A percentile compares a stretch with the other conserved stretches of the same genome.
phyloP scores from a whole-genome alignment of 164 flowering plant genomes.

The Platanus orientalis region DNA sequence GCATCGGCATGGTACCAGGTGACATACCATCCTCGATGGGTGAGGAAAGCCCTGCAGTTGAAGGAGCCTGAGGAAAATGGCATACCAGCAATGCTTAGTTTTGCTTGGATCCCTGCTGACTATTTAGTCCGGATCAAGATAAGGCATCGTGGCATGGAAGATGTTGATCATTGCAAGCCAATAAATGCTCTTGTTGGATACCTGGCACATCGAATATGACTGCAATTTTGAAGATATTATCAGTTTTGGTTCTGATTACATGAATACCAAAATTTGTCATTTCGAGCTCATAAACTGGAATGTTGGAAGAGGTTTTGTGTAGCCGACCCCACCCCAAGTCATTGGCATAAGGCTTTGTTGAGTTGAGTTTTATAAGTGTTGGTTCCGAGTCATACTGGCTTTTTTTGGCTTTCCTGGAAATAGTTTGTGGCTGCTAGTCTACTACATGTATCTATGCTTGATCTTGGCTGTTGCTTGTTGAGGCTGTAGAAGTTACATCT shows the following conservation, averaged over 20 bases:
- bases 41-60: conserved; percentile 39
- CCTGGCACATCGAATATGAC: conserved; percentile 47
- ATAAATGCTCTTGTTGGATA: conserved; percentile 51
- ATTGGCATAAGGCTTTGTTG: no score
- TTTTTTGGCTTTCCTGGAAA: no score
- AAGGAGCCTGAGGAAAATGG: conserved; percentile 30
- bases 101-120: conserved; percentile 90
- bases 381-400: neutral
- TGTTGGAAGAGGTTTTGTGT: no score
- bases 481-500: no score
- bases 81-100: conserved; percentile 51
- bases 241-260: no score
- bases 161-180: conserved; percentile 43
- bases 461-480: no score
- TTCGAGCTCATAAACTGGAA: no score
- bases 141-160: conserved; percentile 20
- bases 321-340: no score
- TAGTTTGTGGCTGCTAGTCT: no score
- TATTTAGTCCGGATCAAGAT: conserved; percentile 82
- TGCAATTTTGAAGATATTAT: neutral
- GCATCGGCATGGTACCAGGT: conserved; percentile 99
- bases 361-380: no score
- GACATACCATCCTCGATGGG: conserved; percentile 74
- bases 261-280: no score
- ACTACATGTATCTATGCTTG: no score